Base-by-base conservation (phyloP, 164 flowering plant species). In the Saururus chinensis region DNA sequence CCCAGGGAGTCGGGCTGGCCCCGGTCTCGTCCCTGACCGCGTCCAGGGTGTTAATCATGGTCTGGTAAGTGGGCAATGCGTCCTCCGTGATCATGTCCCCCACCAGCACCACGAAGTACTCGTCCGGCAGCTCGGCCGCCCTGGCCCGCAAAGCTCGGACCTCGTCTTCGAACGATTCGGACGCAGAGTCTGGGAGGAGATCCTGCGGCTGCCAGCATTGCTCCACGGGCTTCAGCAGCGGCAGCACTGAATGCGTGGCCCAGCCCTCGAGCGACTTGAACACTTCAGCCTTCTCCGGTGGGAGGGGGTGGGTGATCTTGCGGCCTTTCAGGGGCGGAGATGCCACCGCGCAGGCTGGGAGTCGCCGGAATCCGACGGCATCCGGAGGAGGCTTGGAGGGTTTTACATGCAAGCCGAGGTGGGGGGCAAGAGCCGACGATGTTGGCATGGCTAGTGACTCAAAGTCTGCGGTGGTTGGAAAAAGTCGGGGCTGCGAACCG, bases 191-290 rank as follows among this genome's bases (percentile, higher is more conserved):
- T 5, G 79, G 83, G 21, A 79, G 63, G 67, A 77, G 67, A 60
- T 79, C 80, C 21, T 61, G 66, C 5, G 83, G 83, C 54, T 79
- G 83, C 83, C 83, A 77, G 40, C 64, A 70, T 21, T 71, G 64
- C 56, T 77, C 79, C 13, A 76, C 77, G 0, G 82, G 76, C 61
- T 79, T 79, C 48, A 79, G 73, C 25, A 53, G 66, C 13, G 61
- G 56, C 53, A 77, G 41, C 8, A 77, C 60, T 62, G 63, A 66
- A 11, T 72, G 20, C 55, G 56, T 49, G 13, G 77, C 75, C 64
- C 69, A 66, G n/a, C 16, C 63, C 53, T 66, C 64, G 54, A 66
- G 23, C 7, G 69, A 66, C 41, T 67, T 73, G 66, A 76, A 74
- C 22, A 79, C 64, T 58, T 79, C 80, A 7, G 63, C 51, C 68